These are phyloP conservation scores for Ogataea trehaloabstinens DNA, from an alignment of 805 yeast species.

Conservation along the genomic window DNA sequence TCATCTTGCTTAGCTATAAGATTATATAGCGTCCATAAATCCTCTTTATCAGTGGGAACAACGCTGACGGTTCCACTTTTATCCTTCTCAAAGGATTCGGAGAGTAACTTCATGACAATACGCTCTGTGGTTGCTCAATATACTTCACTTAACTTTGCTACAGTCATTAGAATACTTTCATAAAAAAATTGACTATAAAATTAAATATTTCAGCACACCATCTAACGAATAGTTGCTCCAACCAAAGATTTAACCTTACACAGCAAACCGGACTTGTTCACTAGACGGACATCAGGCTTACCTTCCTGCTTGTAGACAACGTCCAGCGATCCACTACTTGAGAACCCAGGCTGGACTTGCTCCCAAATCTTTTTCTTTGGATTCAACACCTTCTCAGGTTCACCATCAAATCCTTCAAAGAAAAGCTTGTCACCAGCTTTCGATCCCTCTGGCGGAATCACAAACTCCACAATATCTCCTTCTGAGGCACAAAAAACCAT, in stretches of 20 bases:
- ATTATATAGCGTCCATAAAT: slow-evolving; percentile 85
- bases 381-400: slow-evolving; percentile 88
- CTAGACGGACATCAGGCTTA: slow-evolving; percentile 67
- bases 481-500: slow-evolving; percentile 95
- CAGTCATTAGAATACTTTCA: no score
- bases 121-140: no score
- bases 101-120: slow-evolving; percentile 57
- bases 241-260: slow-evolving; percentile 73
- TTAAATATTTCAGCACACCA: no score
- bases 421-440: slow-evolving; percentile 95
- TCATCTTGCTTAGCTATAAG: slow-evolving; percentile 75
- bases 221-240: slow-evolving; percentile 75
- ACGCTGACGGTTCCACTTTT: slow-evolving; percentile 63
- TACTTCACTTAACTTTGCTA: no score
- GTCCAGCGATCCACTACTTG: slow-evolving; percentile 72
- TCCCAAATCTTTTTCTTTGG: slow-evolving; percentile 99
- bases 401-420: slow-evolving; percentile 87
- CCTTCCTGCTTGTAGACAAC: slow-evolving; percentile 82
- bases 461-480: slow-evolving; percentile 80
- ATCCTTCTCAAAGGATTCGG: slow-evolving; percentile 52
- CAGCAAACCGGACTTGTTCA: slow-evolving; percentile 74
- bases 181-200: no score
- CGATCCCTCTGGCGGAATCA: slow-evolving; percentile 90
- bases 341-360: slow-evolving; percentile 85
- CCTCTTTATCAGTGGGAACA: slow-evolving; percentile 86